Conservation (phyloP, 441 rosid species). For the Croton laevigatus region DNA sequence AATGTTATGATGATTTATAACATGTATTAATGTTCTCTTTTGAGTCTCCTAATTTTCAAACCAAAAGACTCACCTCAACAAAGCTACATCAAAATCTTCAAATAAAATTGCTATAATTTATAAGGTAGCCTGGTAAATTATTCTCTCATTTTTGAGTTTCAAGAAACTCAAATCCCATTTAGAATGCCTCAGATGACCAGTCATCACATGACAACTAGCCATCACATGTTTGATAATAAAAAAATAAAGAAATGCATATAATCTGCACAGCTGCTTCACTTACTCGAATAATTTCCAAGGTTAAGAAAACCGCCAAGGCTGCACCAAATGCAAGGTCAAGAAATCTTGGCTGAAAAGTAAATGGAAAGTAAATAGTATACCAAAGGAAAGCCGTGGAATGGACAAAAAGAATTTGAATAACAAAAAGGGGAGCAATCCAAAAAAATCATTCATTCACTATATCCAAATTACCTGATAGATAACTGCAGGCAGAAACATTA, state of each 20-base stretch:
- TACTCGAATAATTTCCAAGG: conserved; percentile 87
- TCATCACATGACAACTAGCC: neutral
- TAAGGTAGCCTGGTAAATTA: neutral
- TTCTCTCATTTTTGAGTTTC: neutral
- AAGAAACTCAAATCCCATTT: neutral
- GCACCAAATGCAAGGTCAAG: conserved; percentile 97
- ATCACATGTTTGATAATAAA: neutral
- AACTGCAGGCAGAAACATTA: conserved; percentile 93
- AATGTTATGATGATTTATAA: neutral
- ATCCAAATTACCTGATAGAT: conserved; percentile 74
- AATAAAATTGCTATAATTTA: neutral
- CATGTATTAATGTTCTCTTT: neutral
- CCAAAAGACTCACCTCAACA: neutral
- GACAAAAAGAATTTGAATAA: neutral
- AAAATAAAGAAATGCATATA: neutral
- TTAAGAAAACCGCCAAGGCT: conserved; percentile 79
- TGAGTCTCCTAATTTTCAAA: neutral
- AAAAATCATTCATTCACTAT: neutral
- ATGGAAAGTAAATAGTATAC: conserved; percentile 16
- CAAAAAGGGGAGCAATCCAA: neutral
- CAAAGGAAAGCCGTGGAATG: neutral
- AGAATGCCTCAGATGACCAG: neutral
- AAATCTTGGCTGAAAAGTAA: conserved; percentile 76
- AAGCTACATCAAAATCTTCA: neutral
- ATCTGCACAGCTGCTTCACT: conserved; percentile 27